Evolutionary conservation across 2,329 filamentous ascomycete genomes (phyloP), one percentile per base, ranked within the genome.

Genomic region (Penicillium sp.): DNA sequence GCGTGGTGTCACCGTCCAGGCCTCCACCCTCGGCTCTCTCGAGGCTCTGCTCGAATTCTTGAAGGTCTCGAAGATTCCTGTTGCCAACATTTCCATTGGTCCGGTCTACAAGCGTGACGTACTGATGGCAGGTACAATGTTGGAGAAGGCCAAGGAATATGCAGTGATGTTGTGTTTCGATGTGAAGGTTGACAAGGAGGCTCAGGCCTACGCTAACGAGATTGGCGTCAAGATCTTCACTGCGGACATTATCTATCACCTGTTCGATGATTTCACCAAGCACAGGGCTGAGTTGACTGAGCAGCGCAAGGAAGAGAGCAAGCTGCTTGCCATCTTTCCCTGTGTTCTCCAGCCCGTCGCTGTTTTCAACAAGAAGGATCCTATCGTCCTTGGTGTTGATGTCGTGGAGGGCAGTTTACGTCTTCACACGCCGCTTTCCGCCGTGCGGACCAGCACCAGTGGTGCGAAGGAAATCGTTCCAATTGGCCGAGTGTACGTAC

Each of bases 141-240:
- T 96, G 57, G 92, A 98, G 68, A 96, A 95, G 71, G 77, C 82
- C 11, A 87, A 87, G 51, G 89, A 98, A 61, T 93, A 82, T 54
- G 92, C 92, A n/a, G 86, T 96, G 62, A 98, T 98, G 92, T 80
- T 98, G 34, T 96, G 92, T 66, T 98, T 98, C 75, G 93, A 98
- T 64, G 92, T 98, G 69, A 96, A 95, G 72, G 86, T 98, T 11
- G 92, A 98, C 70, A 96, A 95, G 67, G 92, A 98, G 61, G 92
- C 92, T 0, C 80, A 84, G 50, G 75, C 78, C 7, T 94, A 96
- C 56, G 92, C 92, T 8, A 87, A 95, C 12, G 88, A 96, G 40
- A 81, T 94, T 46, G 88, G 88, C 35, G 85, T 98, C 70, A 96
- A 94, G 74, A 85, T 98, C 56, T 98, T 98, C 72, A 94, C 87